Evolutionary conservation across 2,329 filamentous ascomycete species (phyloP), one percentile per base, ranked within the genome.

Genomic region (Lithohypha guttulata): DNA sequence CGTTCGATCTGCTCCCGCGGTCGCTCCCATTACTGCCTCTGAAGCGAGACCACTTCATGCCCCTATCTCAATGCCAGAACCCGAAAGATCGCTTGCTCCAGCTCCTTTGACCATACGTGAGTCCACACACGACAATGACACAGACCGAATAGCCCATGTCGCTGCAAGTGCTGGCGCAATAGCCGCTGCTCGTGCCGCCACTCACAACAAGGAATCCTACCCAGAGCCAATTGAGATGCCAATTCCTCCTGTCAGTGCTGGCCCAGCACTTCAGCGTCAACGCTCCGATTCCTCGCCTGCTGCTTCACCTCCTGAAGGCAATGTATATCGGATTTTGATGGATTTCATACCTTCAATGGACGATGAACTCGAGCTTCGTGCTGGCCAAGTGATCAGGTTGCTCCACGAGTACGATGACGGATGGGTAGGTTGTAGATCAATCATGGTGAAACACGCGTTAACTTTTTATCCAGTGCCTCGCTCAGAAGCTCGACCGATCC

Each of bases 351-450:
- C 91, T 18, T 89, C 83, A 3, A 80, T 96, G 71, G 81, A 85
- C 4, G 91, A 98, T 56, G 91, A 98, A 62, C 69, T 98, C 55
- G 82, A 77, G 46, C 71, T 98, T 30, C 73, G 69, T 46, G 75
- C 80, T 42, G 91, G 91, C 37, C 79, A 93, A 46, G 70, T 98
- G 34, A 84, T 96, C 35, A 76, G 89, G 48, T 68, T 98, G 48
- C 69, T 96, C 37, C 89, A 96, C 56, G 87, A 94, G 62, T 98
- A 96, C 54, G 91, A 98, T 57, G 91, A 98, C 63, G 91, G 91
- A 54, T 98, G 91, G 91, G 84, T 89, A 73, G 73, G 82, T 71
- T 34, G 22, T 13, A 27, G 19, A 29, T 25, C 10, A 27, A 42
- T 34, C 40, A 38, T 44, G 52, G 55, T 51, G 58, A 44, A 37